These are phyloP conservation scores for Coemansia interrupta DNA, from an alignment of 192 early-diverging fungal genomes.

Conservation along the genomic window DNA sequence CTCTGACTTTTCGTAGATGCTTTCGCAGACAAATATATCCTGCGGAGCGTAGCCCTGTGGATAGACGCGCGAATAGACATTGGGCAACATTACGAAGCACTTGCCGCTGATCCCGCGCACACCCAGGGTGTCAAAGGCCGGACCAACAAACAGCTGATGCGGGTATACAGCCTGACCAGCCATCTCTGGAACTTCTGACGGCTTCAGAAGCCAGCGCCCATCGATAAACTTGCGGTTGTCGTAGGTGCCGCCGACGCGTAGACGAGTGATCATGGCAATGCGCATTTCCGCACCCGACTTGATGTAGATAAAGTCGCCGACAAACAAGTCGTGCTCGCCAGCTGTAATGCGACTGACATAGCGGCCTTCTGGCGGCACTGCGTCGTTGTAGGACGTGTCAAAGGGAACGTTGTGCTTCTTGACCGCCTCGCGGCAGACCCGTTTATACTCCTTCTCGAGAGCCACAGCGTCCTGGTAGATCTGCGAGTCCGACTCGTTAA, in stretches of 20 bases:
- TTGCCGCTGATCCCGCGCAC: slow-evolving; percentile 44
- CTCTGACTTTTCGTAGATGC: slow-evolving; percentile 18
- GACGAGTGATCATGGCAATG: slow-evolving; percentile 43
- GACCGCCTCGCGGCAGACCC: slow-evolving; percentile 23
- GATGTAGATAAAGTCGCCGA: slow-evolving; percentile 51
- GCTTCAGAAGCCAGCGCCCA: slow-evolving; percentile 47
- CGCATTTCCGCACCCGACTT: slow-evolving; percentile 20
- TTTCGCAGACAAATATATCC: slow-evolving; percentile 47
- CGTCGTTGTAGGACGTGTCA: slow-evolving; percentile 42
- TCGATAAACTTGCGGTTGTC: slow-evolving; percentile 53
- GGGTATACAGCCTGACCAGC: slow-evolving; percentile 44
- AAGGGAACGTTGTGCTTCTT: slow-evolving; percentile 44
- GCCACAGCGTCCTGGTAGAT: slow-evolving; percentile 72
- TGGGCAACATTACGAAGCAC: slow-evolving; percentile 43
- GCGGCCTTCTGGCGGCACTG: slow-evolving; percentile 32
- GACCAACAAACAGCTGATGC: slow-evolving; percentile 47
- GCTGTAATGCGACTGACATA: slow-evolving; percentile 38
- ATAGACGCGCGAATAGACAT: slow-evolving; percentile 46
- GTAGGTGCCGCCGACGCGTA: slow-evolving; percentile 33
- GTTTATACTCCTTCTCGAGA: slow-evolving; percentile 40
- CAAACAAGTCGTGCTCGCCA: slow-evolving; percentile 42
- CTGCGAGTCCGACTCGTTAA: slow-evolving; percentile 82
- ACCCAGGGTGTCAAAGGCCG: slow-evolving; percentile 32
- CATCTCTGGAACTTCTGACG: slow-evolving; percentile 47
- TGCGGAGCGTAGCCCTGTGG: slow-evolving; percentile 43